Evolutionary conservation across 352 stramenopile species (phyloP).

Genomic region (Paralagenidium karlingii): DNA sequence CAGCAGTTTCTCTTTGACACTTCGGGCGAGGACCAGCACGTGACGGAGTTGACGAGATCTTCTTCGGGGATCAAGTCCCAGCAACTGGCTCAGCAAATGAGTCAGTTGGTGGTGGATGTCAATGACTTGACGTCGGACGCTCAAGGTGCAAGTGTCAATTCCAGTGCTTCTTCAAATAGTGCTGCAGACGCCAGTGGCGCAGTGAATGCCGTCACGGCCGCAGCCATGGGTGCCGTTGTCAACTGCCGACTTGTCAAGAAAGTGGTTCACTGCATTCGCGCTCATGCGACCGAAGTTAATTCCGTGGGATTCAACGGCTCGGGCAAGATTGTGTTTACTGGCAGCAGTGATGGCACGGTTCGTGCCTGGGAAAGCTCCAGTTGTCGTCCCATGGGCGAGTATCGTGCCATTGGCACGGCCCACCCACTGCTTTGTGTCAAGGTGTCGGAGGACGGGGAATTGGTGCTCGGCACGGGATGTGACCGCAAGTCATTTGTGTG

Average conservation of each 20-base stretch:
- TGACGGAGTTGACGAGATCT: too few relatives aligned
- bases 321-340: constrained; percentile 71
- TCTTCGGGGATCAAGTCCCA: constrained; percentile 19
- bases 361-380: constrained; percentile 56
- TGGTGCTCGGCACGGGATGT: constrained; percentile 67
- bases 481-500: constrained; percentile 80
- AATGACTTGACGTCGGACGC: neutral
- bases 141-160: neutral
- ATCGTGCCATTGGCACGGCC: constrained; percentile 57
- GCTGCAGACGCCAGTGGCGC: neutral
- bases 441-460: constrained; percentile 57
- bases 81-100: constrained; percentile 31
- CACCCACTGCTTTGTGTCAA: constrained; percentile 75
- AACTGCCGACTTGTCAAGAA: constrained; percentile 17
- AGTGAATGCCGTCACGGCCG: neutral
- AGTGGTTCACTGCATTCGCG: constrained; percentile 44
- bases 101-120: constrained; percentile 19
- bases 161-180: neutral
- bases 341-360: constrained; percentile 72
- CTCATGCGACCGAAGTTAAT: constrained; percentile 75
- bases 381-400: constrained; percentile 45
- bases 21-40: too few relatives aligned
- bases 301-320: constrained; percentile 76
- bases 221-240: too few relatives aligned
- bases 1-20: constrained; percentile 49